A percentile compares a stretch with the other conserved stretches of the same genome.
These are phyloP conservation scores for Candolleomyces eurysporus DNA, from an alignment of 768 basidiomycete species.

Conservation along the genomic window DNA sequence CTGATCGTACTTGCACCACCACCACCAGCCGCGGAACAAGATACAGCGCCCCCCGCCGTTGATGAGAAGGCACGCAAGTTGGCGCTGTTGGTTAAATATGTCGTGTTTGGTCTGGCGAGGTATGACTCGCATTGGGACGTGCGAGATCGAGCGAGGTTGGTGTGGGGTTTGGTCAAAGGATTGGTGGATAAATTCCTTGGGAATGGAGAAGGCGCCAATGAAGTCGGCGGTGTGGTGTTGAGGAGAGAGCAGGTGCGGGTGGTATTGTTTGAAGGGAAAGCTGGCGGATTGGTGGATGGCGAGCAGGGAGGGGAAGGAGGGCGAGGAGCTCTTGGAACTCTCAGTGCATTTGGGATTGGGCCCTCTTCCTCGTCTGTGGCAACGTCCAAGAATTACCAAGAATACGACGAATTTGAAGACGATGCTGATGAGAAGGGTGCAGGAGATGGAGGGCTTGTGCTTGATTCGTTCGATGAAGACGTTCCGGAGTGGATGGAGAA, in stretches of 20 bases:
- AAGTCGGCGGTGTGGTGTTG: slow-evolving; percentile 65
- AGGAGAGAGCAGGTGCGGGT: slow-evolving; percentile 78
- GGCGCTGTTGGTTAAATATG: slow-evolving; percentile 60
- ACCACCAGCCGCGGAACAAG: not conserved
- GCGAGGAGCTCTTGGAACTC: slow-evolving; percentile 23
- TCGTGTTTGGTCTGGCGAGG: slow-evolving; percentile 72
- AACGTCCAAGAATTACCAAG: not conserved
- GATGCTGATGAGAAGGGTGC: slow-evolving; percentile 23
- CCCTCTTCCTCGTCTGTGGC: not conserved
- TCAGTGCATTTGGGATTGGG: not conserved
- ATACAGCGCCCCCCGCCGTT: not conserved
- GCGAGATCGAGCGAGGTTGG: slow-evolving; percentile 83
- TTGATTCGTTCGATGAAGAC: slow-evolving; percentile 33
- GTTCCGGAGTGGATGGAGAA: slow-evolving; percentile 88
- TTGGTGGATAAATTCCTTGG: slow-evolving; percentile 19
- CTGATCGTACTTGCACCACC: slow-evolving; percentile 63
- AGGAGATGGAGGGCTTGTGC: not conserved
- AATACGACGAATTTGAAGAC: slow-evolving; percentile 21
- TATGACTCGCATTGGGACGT: slow-evolving; percentile 91
- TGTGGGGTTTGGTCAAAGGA: slow-evolving; percentile 66
- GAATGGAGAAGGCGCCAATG: not conserved
- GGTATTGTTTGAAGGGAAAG: slow-evolving; percentile 79
- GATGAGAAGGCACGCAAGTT: slow-evolving; percentile 40
- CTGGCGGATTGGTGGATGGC: slow-evolving; percentile 39
- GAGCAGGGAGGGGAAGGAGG: slow-evolving; percentile 10